phyloP scores from a whole-genome alignment of 2,329 filamentous ascomycete species.

The Colletotrichum abscissum region DNA sequence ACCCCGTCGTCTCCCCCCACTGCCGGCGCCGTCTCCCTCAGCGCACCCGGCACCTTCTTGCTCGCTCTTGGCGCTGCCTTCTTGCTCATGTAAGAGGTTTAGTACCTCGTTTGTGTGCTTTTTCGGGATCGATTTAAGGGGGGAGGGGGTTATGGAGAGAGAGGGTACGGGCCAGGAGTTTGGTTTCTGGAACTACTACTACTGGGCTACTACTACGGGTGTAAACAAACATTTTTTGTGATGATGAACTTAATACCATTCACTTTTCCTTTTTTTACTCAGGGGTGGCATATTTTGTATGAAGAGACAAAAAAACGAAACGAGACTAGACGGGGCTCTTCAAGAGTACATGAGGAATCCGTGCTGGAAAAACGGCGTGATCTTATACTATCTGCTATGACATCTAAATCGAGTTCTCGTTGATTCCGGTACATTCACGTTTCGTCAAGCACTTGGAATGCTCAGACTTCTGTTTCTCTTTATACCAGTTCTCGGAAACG shows the following conservation, averaged over 20 bases:
- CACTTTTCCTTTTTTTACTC: conserved; percentile 21
- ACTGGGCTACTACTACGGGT: conserved; percentile 19
- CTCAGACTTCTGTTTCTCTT: too few relatives aligned
- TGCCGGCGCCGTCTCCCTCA: conserved; percentile 46
- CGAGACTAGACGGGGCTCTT: not conserved
- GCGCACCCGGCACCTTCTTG: conserved; percentile 55
- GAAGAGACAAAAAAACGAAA: conserved; percentile 5
- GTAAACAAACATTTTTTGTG: conserved; percentile 11
- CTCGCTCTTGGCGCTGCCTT: conserved; percentile 55
- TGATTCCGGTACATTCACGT: not conserved
- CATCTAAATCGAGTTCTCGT: conserved; percentile 30
- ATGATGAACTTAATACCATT: conserved; percentile 36
- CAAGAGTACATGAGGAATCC: conserved; percentile 6
- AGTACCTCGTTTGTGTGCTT: not conserved
- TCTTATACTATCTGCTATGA: conserved; percentile 4
- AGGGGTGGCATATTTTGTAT: not conserved
- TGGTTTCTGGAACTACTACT: conserved; percentile 1
- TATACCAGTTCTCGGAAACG: too few relatives aligned
- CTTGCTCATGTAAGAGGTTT: conserved; percentile 49
- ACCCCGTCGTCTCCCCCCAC: conserved; percentile 20
- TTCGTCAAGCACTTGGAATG: not conserved
- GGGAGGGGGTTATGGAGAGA: not conserved
- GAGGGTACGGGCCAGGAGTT: conserved; percentile 14
- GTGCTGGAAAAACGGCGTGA: conserved; percentile 16
- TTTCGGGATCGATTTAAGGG: not conserved